These are phyloP conservation scores for Escallonia rubra DNA, from an alignment of 129 eudicot genomes.

Conservation along the genomic window DNA sequence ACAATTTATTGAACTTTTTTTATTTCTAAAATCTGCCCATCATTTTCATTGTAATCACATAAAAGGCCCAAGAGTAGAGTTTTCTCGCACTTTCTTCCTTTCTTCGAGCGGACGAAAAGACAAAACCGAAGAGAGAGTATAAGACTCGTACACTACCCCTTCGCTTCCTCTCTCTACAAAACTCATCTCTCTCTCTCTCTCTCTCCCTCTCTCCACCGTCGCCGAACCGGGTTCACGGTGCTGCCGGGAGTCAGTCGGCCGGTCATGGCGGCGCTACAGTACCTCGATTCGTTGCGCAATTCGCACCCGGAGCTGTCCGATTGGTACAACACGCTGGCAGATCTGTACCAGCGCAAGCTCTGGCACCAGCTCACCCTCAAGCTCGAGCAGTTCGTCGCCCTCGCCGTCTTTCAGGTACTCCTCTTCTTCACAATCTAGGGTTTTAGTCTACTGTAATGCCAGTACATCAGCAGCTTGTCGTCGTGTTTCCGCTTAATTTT, in stretches of 20 bases:
- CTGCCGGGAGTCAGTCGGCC: background rate
- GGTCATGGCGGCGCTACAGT: slow-evolving; percentile 75
- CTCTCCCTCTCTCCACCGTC: background rate
- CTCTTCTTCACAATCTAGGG: background rate
- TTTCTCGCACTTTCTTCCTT: background rate
- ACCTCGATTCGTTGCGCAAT: slow-evolving; percentile 59
- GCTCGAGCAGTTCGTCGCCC: slow-evolving; percentile 90
- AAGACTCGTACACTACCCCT: background rate
- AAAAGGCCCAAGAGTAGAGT: background rate
- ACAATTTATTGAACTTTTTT: too few species aligned
- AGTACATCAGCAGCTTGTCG: background rate
- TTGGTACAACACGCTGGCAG: slow-evolving; percentile 79
- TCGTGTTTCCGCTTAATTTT: background rate
- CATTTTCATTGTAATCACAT: background rate
- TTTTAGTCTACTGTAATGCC: background rate
- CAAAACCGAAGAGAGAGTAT: background rate
- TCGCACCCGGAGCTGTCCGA: slow-evolving; percentile 92
- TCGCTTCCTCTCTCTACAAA: background rate
- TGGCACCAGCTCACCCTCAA: slow-evolving; percentile 96
- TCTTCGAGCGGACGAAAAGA: slow-evolving; percentile 5
- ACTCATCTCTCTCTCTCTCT: background rate
- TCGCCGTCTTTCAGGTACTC: slow-evolving; percentile 66
- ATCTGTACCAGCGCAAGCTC: slow-evolving; percentile 88
- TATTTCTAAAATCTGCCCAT: too few species aligned
- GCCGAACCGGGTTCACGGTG: background rate